Conservation (phyloP, 2,329 filamentous ascomycete species). For the Xylariaceae sp. region DNA sequence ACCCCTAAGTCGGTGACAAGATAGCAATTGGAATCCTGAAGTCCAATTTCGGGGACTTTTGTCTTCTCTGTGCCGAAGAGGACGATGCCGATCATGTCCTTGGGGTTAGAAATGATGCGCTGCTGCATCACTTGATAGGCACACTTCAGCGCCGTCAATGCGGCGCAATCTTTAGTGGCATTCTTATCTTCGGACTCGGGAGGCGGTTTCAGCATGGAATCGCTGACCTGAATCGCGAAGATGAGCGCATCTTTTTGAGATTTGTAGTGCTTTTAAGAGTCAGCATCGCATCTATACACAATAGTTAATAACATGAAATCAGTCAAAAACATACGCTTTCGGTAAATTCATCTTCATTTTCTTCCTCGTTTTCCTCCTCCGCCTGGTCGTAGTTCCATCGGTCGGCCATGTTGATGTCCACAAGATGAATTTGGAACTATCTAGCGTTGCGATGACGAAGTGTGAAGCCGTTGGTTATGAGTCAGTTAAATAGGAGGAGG, state of each 20-base stretch:
- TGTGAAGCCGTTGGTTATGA: not conserved
- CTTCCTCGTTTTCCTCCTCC: constrained; percentile 65
- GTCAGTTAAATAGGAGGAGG: not conserved
- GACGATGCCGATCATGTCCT: constrained; percentile 93
- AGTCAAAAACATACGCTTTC: constrained; percentile 45
- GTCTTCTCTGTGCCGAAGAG: constrained; percentile 70
- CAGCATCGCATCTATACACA: not conserved
- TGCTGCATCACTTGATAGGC: constrained; percentile 96
- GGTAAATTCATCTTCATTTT: constrained; percentile 59
- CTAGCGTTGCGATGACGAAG: not conserved
- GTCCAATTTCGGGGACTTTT: constrained; percentile 44
- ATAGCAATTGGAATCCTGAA: constrained; percentile 82
- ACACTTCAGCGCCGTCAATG: constrained; percentile 83
- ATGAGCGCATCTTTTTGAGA: constrained; percentile 95
- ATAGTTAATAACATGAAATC: not conserved
- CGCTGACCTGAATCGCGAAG: constrained; percentile 87
- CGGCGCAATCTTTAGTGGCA: constrained; percentile 68
- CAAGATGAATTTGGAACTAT: not conserved
- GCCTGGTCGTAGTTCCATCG: constrained; percentile 43
- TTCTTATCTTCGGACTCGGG: constrained; percentile 64
- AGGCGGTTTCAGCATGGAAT: constrained; percentile 73
- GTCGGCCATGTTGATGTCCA: constrained; percentile 21
- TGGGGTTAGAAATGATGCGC: constrained; percentile 93
- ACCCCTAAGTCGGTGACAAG: constrained; percentile 83
- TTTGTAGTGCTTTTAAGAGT: constrained; percentile 66